These are phyloP conservation scores for Perkinsus marinus DNA, from an alignment of 169 alveolate species.

Conservation along the genomic window DNA sequence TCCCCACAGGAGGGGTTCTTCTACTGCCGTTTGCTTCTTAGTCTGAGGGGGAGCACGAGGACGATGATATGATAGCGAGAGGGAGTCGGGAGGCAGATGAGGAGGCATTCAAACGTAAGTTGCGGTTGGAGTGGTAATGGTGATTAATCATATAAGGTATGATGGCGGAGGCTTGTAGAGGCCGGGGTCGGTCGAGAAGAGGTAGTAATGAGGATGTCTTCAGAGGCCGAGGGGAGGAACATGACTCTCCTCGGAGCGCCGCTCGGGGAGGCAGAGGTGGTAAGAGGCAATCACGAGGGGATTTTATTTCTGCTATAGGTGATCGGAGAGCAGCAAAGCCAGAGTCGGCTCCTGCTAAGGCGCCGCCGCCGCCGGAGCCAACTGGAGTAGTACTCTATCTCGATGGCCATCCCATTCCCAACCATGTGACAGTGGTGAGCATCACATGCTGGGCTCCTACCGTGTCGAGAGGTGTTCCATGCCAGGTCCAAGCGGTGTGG, in stretches of 20 bases:
- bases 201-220: not conserved
- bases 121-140: not conserved
- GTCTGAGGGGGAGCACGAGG: not conserved
- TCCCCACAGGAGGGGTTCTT: too few species aligned
- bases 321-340: too few species aligned
- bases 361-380: not conserved
- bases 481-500: not conserved
- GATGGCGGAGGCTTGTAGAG: not conserved
- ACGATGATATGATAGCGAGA: not conserved
- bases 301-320: too few species aligned
- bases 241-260: not conserved
- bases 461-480: not conserved
- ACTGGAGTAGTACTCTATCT: not conserved
- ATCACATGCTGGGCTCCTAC: not conserved
- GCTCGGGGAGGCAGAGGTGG: too few species aligned
- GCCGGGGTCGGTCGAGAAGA: not conserved
- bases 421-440: not conserved
- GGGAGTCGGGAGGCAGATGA: not conserved
- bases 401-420: not conserved
- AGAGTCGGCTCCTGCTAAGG: too few species aligned
- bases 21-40: not conserved
- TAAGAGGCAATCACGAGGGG: too few species aligned
- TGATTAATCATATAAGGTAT: not conserved
- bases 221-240: not conserved
- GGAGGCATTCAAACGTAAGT: not conserved